A percentile compares a stretch with the other conserved stretches of the same genome.
These are phyloP conservation scores for Entomortierella chlamydospora DNA, from an alignment of 192 early-diverging fungal genomes.

Conservation along the genomic window DNA sequence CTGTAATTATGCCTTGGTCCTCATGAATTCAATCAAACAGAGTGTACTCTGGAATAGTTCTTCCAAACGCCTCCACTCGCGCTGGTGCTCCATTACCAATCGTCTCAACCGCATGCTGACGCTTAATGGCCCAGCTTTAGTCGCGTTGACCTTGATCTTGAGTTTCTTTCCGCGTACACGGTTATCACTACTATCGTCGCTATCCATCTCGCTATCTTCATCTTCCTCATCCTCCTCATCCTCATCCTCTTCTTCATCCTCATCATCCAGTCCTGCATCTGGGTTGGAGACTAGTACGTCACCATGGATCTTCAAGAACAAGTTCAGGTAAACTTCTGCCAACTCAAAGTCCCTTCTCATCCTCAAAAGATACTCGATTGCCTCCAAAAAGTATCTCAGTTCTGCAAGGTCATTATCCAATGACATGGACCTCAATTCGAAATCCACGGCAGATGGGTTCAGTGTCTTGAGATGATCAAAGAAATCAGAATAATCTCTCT, in stretches of 20 bases:
- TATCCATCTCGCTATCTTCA: constrained; percentile 47
- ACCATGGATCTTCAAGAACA: constrained; percentile 85
- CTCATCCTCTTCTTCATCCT: constrained; percentile 38
- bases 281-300: constrained; percentile 77
- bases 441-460: constrained; percentile 85
- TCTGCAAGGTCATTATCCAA: constrained; percentile 72
- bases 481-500: constrained; percentile 64
- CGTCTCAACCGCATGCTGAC: constrained; percentile 46
- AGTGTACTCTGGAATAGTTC: constrained; percentile 70
- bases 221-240: constrained; percentile 29
- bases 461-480: constrained; percentile 80
- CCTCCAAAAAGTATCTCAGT: constrained; percentile 75
- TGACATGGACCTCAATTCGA: constrained; percentile 84
- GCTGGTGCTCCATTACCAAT: constrained; percentile 54
- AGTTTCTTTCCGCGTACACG: constrained; percentile 1
- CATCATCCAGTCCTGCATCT: constrained; percentile 55
- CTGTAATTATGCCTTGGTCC: constrained; percentile 52
- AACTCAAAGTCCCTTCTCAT: constrained; percentile 89
- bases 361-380: constrained; percentile 68
- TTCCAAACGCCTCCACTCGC: constrained; percentile 70
- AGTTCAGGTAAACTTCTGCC: constrained; percentile 80
- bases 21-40: constrained; percentile 73
- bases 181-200: constrained; percentile 36
- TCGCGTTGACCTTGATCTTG: constrained; percentile 44
- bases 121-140: constrained; percentile 43